Base-by-base conservation (phyloP, 768 basidiomycete species). In the Sarcomyxa edulis region DNA sequence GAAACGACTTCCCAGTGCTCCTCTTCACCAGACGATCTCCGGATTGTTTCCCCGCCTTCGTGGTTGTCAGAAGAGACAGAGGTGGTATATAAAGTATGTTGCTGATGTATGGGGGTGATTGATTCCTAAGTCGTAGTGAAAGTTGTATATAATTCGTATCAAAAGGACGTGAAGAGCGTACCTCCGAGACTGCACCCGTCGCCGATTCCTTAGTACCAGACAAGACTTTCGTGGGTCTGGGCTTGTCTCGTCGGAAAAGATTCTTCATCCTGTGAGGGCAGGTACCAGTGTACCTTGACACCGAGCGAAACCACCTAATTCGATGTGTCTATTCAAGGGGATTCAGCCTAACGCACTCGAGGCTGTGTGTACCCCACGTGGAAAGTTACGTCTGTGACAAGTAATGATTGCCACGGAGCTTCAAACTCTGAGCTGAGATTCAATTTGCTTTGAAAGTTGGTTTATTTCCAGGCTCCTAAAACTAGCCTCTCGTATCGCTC, bases 1-100 rank as follows among this genome's bases (percentile, higher is more conserved):
- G 43, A 20, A 2, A 42, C 26, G 20, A 45, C 41, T 44, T 50
- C 48, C 24, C 40, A 44, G 20, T 36, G 47, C 28, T 46, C 43
- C 11, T 25, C 37, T 2, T 45, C 44, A 19, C 48, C 49, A 7
- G 51, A 48, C 6, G 45, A 31, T 26, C 42, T 32, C 18, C 21
- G 14, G 6, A 9, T 31, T 11, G 15, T 21, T n/a, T 14, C 21
- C 4, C 20, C 30, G 16, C 29, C 29, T 23, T 40, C 39, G 12
- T n/a, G 32, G n/a, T 11, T 15, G 7, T 27, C 22, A 26, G 39
- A 32, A 25, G 18, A 12, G 5, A 33, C 16, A 6, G 19, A 10
- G 8, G n/a, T 14, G 3, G 21, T 7, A 20, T 14, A 18, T 3
- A 35, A 12, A 15, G 36, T 32, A 15, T 37, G 22, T 32, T 42